phyloP scores from a whole-genome alignment of 116 monocot species.

The Zostera marina region DNA sequence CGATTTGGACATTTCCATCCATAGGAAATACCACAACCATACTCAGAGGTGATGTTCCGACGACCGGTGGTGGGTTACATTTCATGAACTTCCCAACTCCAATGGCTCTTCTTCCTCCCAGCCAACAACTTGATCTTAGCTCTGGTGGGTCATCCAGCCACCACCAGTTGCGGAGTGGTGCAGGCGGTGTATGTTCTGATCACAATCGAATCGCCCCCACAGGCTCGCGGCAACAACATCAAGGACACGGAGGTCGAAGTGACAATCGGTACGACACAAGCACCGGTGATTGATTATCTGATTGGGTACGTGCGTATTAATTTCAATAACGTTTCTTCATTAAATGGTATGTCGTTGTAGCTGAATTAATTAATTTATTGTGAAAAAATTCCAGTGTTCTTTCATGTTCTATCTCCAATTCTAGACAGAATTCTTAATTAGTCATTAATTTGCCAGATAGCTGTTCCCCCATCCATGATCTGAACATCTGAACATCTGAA shows the following conservation, averaged over 20 bases:
- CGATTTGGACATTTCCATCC: conserved; percentile 31
- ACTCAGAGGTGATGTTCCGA: conserved; percentile 24
- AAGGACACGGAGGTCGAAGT: conserved; percentile 12
- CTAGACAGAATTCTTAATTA: no score
- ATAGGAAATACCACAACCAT: conserved; percentile 9
- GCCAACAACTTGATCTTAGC: not conserved
- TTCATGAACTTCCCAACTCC: conserved; percentile 24
- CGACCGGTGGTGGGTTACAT: conserved; percentile 36
- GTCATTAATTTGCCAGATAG: no score
- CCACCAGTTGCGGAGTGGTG: conserved; percentile 11
- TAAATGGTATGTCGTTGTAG: no score
- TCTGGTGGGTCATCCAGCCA: conserved; percentile 27
- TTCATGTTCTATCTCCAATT: no score
- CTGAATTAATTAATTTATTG: no score
- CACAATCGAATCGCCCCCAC: not conserved
- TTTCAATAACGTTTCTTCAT: no score
- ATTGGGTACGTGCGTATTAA: no score
- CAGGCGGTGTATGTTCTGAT: conserved; percentile 9
- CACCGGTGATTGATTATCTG: conserved; percentile 8
- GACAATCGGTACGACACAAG: conserved; percentile 43
- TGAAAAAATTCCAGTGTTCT: no score
- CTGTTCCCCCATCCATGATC: no score
- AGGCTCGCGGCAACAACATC: not conserved
- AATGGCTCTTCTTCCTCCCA: no score
- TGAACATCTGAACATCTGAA: no score